phyloP scores from a whole-genome alignment of 305 asterid genomes.

The Rubia tinctorum region DNA sequence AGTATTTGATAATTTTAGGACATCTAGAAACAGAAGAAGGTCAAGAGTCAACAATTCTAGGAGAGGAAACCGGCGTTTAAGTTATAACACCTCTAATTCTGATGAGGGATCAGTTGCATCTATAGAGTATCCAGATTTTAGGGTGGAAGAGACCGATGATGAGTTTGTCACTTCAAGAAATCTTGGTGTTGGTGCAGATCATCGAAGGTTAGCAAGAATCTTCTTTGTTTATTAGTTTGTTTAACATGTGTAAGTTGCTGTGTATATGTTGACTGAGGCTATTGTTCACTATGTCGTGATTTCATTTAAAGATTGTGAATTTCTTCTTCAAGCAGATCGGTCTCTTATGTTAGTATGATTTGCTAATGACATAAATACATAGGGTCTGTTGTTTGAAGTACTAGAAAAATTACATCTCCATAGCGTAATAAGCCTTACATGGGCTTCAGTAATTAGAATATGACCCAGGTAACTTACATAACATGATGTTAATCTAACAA shows the following conservation, averaged over 20 bases:
- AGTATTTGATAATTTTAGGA: slow-evolving; percentile 63
- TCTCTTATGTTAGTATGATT: background rate
- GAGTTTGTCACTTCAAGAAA: slow-evolving; percentile 47
- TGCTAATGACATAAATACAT: background rate
- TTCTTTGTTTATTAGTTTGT: background rate
- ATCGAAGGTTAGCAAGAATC: slow-evolving; percentile 49
- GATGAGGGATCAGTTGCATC: slow-evolving; percentile 79
- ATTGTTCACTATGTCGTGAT: background rate
- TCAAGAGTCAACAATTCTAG: slow-evolving; percentile 56
- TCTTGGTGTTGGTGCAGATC: slow-evolving; percentile 49
- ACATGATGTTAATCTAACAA: background rate
- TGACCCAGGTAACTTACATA: background rate
- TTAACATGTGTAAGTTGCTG: background rate
- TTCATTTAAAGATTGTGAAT: background rate
- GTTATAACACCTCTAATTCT: slow-evolving; percentile 54
- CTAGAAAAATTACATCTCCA: background rate
- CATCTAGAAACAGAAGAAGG: slow-evolving; percentile 76
- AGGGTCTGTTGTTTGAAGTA: background rate
- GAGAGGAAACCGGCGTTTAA: slow-evolving; percentile 53
- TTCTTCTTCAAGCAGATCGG: background rate
- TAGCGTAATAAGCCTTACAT: background rate
- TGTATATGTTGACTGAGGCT: background rate
- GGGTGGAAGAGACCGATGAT: slow-evolving; percentile 54
- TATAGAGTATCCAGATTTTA: slow-evolving; percentile 53
- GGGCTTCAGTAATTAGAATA: background rate